phyloP scores from a whole-genome alignment of 352 stramenopile genomes.

The Globisporangium radiosum region DNA sequence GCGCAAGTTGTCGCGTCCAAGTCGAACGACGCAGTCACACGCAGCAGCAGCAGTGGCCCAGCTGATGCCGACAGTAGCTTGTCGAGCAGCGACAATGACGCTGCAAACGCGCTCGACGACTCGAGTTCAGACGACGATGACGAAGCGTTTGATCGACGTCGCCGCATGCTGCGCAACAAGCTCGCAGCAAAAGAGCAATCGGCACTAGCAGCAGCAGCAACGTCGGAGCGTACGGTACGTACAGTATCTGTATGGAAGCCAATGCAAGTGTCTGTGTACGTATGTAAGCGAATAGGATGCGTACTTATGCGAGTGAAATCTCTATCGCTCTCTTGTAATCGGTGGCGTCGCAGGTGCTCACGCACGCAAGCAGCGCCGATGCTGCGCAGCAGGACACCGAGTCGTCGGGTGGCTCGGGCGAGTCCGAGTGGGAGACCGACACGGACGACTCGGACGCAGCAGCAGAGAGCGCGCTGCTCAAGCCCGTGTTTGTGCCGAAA shows the following conservation, averaged over 20 bases:
- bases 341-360: no score
- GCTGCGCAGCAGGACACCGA: slow-evolving; percentile 14
- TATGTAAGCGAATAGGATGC: neutral
- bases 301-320: neutral
- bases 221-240: slow-evolving; percentile 3
- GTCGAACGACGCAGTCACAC: slow-evolving; percentile 1
- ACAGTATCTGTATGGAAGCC: neutral
- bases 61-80: slow-evolving; percentile 15
- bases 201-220: slow-evolving; percentile 7
- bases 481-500: slow-evolving; percentile 91
- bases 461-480: slow-evolving; percentile 66
- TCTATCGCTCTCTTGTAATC: neutral
- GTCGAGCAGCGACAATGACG: slow-evolving; percentile 27
- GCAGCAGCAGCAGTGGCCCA: neutral
- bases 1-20: slow-evolving; percentile 35
- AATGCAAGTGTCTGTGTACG: no score
- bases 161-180: slow-evolving; percentile 55
- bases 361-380: no score
- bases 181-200: slow-evolving; percentile 27
- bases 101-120: slow-evolving; percentile 53
- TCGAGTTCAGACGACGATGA: slow-evolving; percentile 76
- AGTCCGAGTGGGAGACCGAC: slow-evolving; percentile 80
- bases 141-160: slow-evolving; percentile 59
- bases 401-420: slow-evolving; percentile 37
- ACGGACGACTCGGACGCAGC: slow-evolving; percentile 59